A percentile compares a stretch with the other conserved stretches of the same genome.
Evolutionary conservation across 148 eudicot genomes (phyloP).

Genomic region (Rhododendron ferrugineum): DNA sequence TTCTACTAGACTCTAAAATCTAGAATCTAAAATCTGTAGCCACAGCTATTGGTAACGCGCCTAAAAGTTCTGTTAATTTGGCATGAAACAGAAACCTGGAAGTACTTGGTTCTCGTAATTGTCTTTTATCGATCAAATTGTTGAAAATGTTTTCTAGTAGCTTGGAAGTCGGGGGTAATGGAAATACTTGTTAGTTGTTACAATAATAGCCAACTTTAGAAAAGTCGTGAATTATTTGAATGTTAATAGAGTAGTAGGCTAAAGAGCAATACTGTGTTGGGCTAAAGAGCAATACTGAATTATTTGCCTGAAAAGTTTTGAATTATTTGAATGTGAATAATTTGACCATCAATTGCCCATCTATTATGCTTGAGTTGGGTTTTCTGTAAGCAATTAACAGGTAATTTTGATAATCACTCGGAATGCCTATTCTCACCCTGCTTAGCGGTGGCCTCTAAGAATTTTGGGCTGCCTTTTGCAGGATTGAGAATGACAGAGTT

Average conservation of each 20-base stretch:
- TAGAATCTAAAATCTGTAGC: no score
- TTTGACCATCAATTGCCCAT: background rate
- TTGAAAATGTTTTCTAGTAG: background rate
- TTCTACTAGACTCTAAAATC: no score
- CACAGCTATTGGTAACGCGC: no score
- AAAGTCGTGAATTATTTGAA: background rate
- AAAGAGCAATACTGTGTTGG: background rate
- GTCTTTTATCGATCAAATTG: no score
- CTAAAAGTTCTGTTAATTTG: background rate
- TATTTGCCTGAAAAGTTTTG: no score
- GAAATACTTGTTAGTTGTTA: background rate
- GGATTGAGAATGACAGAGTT: conserved; percentile 84
- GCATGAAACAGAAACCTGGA: background rate
- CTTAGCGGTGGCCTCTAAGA: background rate
- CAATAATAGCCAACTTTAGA: background rate
- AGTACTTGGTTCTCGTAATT: background rate
- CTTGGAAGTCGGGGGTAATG: background rate
- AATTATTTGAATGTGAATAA: background rate
- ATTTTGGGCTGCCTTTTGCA: conserved; percentile 23
- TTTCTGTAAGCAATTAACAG: background rate
- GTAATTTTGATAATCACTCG: background rate
- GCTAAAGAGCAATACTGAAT: no score
- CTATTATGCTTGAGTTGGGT: background rate
- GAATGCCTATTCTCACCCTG: background rate
- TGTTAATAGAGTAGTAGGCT: background rate